Evolutionary conservation across 169 alveolate genomes (phyloP).

Genomic region (Babesia bigemina): DNA sequence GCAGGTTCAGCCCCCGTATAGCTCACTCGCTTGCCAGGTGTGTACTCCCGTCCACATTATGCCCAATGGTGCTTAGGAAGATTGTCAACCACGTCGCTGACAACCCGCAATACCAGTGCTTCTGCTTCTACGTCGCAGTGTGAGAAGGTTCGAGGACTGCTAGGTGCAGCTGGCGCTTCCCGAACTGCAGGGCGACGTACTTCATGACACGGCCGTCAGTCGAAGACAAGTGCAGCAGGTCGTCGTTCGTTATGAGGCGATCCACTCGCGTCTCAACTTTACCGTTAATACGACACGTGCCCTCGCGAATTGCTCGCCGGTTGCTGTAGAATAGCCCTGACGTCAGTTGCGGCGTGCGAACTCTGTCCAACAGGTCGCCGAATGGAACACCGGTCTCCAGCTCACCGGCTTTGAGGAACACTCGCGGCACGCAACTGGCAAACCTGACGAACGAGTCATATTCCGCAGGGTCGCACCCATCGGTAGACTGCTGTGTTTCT

Average conservation of each 20-base stretch:
- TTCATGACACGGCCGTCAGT: slow-evolving; percentile 18
- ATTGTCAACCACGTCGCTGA: slow-evolving; percentile 29
- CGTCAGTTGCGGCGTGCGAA: slow-evolving; percentile 42
- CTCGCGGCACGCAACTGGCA: slow-evolving; percentile 27
- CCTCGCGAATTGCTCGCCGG: slow-evolving; percentile 58
- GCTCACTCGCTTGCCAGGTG: slow-evolving; percentile 28
- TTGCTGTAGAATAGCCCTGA: slow-evolving; percentile 45
- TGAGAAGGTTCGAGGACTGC: slow-evolving; percentile 8
- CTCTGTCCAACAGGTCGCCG: slow-evolving; percentile 38
- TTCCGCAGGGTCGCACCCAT: slow-evolving; percentile 10
- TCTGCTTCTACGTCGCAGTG: slow-evolving; percentile 34
- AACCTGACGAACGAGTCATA: slow-evolving; percentile 34
- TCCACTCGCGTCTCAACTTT: slow-evolving; percentile 18
- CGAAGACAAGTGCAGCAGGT: slow-evolving; percentile 26
- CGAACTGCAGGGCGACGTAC: slow-evolving; percentile 46
- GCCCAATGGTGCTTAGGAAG: slow-evolving; percentile 10
- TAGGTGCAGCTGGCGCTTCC: slow-evolving; percentile 54
- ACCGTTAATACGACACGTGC: slow-evolving; percentile 61
- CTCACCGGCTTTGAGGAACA: slow-evolving; percentile 10
- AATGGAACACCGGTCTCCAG: slow-evolving; percentile 38
- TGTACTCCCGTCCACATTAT: neutral
- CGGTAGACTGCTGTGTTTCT: neutral
- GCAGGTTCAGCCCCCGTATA: neutral
- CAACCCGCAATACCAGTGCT: slow-evolving; percentile 15
- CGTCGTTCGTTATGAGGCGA: slow-evolving; percentile 17